phyloP scores from a whole-genome alignment of 768 basidiomycete genomes.

The Lactifluus pinguis region DNA sequence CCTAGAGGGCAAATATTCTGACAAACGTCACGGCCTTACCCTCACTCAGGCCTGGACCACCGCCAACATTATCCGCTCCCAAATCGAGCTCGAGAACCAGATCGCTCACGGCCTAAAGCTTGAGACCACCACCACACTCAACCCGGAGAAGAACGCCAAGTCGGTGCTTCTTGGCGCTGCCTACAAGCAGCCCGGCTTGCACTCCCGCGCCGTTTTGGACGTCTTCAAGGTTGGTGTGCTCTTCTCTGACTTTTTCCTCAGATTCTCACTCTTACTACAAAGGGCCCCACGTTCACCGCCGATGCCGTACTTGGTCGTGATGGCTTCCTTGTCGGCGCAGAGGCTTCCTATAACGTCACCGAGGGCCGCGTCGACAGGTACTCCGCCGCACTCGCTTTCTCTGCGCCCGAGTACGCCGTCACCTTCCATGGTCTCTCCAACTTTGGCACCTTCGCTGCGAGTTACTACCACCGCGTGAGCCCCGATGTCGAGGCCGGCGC shows the following conservation, averaged over 20 bases:
- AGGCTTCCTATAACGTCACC: constrained; percentile 94
- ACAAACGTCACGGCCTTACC: constrained; percentile 87
- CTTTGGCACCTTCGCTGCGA: constrained; percentile 86
- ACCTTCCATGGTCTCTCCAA: constrained; percentile 93
- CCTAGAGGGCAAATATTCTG: constrained; percentile 89
- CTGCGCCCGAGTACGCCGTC: constrained; percentile 91
- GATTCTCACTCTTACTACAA: neutral
- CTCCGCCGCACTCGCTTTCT: constrained; percentile 87
- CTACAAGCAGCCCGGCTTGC: constrained; percentile 95
- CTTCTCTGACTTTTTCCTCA: neutral
- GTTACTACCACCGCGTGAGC: constrained; percentile 96
- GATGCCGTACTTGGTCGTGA: constrained; percentile 94
- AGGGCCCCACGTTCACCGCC: constrained; percentile 97
- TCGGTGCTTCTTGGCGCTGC: constrained; percentile 70
- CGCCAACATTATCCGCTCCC: constrained; percentile 81
- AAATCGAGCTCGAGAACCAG: constrained; percentile 93
- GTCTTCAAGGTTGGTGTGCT: constrained; percentile 71
- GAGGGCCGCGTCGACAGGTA: constrained; percentile 89
- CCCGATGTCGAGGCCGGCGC: constrained; percentile 90
- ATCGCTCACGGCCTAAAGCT: constrained; percentile 97
- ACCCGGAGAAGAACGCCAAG: constrained; percentile 83
- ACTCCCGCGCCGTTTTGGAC: constrained; percentile 85
- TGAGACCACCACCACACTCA: constrained; percentile 74
- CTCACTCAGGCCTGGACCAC: constrained; percentile 97
- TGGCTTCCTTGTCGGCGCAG: constrained; percentile 94